These are phyloP conservation scores for Leccinum aurantiacum DNA, from an alignment of 768 basidiomycete species.

Conservation along the genomic window DNA sequence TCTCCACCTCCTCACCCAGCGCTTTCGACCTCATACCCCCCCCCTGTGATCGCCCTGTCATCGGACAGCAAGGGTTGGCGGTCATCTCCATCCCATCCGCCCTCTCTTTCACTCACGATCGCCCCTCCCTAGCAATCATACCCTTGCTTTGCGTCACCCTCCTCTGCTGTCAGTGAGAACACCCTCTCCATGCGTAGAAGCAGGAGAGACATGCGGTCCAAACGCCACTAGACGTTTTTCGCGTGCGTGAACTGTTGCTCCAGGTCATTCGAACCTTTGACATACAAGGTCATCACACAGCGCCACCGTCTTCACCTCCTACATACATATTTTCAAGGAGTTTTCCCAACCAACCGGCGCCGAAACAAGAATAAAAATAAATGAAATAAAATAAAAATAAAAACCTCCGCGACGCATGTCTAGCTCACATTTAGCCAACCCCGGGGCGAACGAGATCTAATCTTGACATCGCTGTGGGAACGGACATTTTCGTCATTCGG, in stretches of 20 bases:
- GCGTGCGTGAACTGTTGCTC: constrained; percentile 26
- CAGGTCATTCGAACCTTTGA: constrained; percentile 8
- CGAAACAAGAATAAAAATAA: constrained; percentile 2
- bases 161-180: constrained; percentile 4
- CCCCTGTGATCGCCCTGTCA: background rate
- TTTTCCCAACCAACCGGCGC: constrained; percentile 7
- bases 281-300: constrained; percentile 1
- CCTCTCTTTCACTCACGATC: background rate
- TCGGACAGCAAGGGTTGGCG: background rate
- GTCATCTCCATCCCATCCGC: background rate
- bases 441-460: constrained; percentile 24
- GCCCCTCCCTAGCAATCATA: background rate
- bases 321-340: constrained; percentile 1
- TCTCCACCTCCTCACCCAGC: background rate
- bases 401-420: background rate
- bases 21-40: background rate
- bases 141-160: background rate
- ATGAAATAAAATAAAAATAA: background rate
- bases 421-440: background rate
- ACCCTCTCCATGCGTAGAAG: constrained; percentile 9
- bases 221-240: constrained; percentile 33
- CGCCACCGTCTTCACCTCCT: constrained; percentile 5
- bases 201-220: constrained; percentile 16
- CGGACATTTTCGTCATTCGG: constrained; percentile 27
- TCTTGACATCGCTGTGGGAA: constrained; percentile 26